Evolutionary conservation across 306 rosid genomes (phyloP), one percentile per base, ranked within the genome.

Genomic region (Trifolium pratense): DNA sequence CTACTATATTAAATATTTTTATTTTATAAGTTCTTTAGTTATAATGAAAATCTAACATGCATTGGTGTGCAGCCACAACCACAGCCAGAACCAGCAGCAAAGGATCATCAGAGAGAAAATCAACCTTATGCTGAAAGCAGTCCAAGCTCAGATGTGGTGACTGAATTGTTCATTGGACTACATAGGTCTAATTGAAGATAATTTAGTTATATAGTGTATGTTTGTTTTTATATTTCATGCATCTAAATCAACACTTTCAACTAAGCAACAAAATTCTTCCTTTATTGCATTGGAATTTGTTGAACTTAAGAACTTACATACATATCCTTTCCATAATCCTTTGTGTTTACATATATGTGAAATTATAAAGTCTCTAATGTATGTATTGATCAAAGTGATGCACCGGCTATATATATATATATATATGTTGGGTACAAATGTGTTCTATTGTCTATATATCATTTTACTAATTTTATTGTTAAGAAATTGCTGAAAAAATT

Each of bases 131-230:
- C 51, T 39, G 89, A 89, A 66, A 85, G 89, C 72, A 82, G 80
- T 65, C 84, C 90, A 55, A 84, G 82, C 73, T 89, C 96, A 51
- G 90, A 86, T 7, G 98, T 93, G 32, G 96, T 86, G 80, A 93
- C 97, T 17, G 96, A 85, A 42, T 80, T 93, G 84, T 86, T 82
- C 82, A 93, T 93, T 76, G 97, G 98, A 65, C 83, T 71, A 51
- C 98, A 67, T 80, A 63, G 92, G 56, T 68, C 74, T 70, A 52
- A 51, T 43, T 80, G 62, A 68, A 18, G 66, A 70, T 25, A 34
- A 48, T 48, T 10, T 31, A n/a, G 34, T 51, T 26, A 29, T 3
- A 2, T 7, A 43, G 56, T 45, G 14, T 10, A 14, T 15, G 39
- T 66, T 66, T 43, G 56, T 57, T 66, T 66, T 66, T 13, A 13